Percentiles rank a stretch among this genome's conserved stretches.
Evolutionary conservation across 805 yeast genomes (phyloP).

Genomic region (Tetrapisispora taiwanensis): DNA sequence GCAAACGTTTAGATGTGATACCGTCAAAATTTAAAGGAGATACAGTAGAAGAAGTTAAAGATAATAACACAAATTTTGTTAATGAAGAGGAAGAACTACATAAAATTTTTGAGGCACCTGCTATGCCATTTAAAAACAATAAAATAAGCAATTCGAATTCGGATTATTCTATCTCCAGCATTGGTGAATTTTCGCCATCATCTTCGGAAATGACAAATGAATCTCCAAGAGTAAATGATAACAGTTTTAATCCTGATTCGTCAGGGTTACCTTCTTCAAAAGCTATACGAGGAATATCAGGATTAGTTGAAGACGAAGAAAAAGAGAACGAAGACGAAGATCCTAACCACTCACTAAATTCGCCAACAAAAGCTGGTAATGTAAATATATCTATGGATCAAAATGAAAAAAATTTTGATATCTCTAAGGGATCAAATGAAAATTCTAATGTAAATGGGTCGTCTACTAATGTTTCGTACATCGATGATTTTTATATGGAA

Average conservation of each 20-base stretch:
- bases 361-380: too few relatives aligned
- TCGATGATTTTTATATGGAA: slow-evolving; percentile 23
- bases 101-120: slow-evolving; percentile 23
- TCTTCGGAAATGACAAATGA: slow-evolving; percentile 36
- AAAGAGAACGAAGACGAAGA: background rate
- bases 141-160: slow-evolving; percentile 25
- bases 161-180: slow-evolving; percentile 31
- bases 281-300: slow-evolving; percentile 34
- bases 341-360: background rate
- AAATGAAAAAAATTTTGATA: background rate
- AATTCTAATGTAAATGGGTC: background rate
- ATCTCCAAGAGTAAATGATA: slow-evolving; percentile 26
- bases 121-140: slow-evolving; percentile 18
- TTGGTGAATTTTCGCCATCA: slow-evolving; percentile 39
- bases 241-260: slow-evolving; percentile 9
- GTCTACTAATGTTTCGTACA: slow-evolving; percentile 12
- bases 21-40: background rate
- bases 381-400: background rate
- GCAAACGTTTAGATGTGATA: slow-evolving; percentile 4
- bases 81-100: slow-evolving; percentile 15
- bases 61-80: background rate
- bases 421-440: background rate
- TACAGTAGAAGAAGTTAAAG: background rate
- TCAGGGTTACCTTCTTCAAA: slow-evolving; percentile 31
- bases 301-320: slow-evolving; percentile 20